phyloP scores from a whole-genome alignment of 257 asterid species.

The Haberlea rhodopensis region DNA sequence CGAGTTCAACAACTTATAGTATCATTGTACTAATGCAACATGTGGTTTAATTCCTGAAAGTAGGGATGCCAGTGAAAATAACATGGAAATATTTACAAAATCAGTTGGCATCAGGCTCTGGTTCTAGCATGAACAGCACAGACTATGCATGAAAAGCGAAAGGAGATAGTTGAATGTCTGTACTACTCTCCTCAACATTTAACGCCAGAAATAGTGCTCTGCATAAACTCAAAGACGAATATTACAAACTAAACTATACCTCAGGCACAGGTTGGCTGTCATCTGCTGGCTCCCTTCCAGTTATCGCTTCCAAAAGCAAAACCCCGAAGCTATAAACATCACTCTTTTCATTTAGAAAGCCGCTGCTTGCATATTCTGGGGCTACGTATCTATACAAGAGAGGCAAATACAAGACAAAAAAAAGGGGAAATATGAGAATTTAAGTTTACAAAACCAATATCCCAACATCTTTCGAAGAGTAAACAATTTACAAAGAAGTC shows the following conservation, averaged over 20 bases:
- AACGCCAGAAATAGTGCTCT: too few relatives aligned
- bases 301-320: constrained; percentile 69
- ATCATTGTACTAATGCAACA: too few relatives aligned
- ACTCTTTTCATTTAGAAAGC: constrained; percentile 72
- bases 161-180: too few relatives aligned
- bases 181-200: too few relatives aligned
- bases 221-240: too few relatives aligned
- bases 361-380: constrained; percentile 84
- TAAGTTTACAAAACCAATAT: not conserved
- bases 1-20: too few relatives aligned
- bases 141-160: too few relatives aligned
- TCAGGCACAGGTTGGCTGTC: constrained; percentile 63
- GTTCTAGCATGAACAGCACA: too few relatives aligned
- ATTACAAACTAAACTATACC: constrained; percentile 33
- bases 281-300: constrained; percentile 83
- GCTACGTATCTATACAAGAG: constrained; percentile 60
- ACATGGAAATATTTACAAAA: too few relatives aligned
- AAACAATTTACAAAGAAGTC: not conserved
- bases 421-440: not conserved
- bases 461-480: not conserved
- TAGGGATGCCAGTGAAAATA: not conserved
- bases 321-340: constrained; percentile 83
- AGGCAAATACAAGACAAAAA: not conserved
- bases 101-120: too few relatives aligned
- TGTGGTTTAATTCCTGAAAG: too few relatives aligned